These are phyloP conservation scores for Phytophthora sp. DNA, from an alignment of 352 stramenopile genomes.

Conservation along the genomic window DNA sequence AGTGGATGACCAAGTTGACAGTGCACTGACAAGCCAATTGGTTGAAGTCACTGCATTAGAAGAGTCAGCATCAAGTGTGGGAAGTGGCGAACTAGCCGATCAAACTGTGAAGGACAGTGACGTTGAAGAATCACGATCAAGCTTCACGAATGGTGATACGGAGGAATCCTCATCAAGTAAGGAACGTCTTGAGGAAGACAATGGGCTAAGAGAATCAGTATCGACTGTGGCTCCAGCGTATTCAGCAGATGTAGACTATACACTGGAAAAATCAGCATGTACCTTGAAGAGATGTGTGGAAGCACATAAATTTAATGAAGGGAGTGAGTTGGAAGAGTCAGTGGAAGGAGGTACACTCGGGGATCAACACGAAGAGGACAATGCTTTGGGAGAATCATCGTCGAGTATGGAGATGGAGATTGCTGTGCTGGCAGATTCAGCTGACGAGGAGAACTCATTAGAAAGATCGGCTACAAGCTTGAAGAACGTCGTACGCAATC, in stretches of 20 bases:
- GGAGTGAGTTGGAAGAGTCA: conserved; percentile 10
- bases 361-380: not conserved
- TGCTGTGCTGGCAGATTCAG: not conserved
- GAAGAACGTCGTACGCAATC: not conserved
- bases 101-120: not conserved
- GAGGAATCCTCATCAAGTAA: too few relatives aligned
- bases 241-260: not conserved
- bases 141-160: not conserved
- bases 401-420: not conserved
- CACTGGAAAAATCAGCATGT: not conserved
- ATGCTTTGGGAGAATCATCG: not conserved
- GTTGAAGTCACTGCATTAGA: not conserved
- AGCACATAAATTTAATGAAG: not conserved
- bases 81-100: not conserved
- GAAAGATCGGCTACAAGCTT: not conserved
- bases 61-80: conserved; percentile 3
- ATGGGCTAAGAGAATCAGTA: not conserved
- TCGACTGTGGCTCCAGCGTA: not conserved
- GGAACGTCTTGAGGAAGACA: not conserved
- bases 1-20: not conserved
- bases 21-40: not conserved
- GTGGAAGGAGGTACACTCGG: not conserved
- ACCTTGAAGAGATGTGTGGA: not conserved
- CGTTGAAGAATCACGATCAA: conserved; percentile 1
- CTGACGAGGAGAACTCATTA: not conserved